These are phyloP conservation scores for Pyricularia pennisetigena DNA, from an alignment of 2,329 filamentous ascomycete genomes.

Conservation along the genomic window DNA sequence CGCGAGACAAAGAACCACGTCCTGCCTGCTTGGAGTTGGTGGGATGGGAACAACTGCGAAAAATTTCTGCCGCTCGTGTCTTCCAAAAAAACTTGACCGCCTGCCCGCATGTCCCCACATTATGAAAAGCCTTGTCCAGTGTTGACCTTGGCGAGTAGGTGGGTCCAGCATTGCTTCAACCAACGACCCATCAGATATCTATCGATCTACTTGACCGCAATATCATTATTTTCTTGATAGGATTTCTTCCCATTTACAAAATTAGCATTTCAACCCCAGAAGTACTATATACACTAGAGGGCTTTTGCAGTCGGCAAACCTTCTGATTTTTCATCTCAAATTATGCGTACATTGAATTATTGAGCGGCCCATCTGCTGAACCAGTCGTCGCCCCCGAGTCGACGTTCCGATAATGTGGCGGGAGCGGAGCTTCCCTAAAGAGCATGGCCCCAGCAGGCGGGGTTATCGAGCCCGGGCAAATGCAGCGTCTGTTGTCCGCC, in stretches of 20 bases:
- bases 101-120: conserved; percentile 3
- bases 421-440: conserved; percentile 6
- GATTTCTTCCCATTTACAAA: no score
- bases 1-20: background rate
- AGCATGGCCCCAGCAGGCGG: background rate
- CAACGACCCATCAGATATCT: background rate
- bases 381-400: background rate
- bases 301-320: background rate
- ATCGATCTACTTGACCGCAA: no score
- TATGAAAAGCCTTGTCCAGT: background rate
- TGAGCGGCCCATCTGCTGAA: background rate
- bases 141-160: background rate
- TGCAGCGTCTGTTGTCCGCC: background rate
- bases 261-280: background rate
- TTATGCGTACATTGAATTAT: background rate
- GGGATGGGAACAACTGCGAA: background rate
- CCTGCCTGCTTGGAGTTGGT: background rate
- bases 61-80: conserved; percentile 3
- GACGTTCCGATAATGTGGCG: background rate
- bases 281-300: background rate
- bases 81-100: conserved; percentile 1
- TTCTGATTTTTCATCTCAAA: background rate
- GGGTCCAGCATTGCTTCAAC: background rate
- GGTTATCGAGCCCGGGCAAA: background rate
- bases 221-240: background rate